Base-by-base conservation (phyloP, 2,329 filamentous ascomycete genomes). In the Fonsecaea monophora region DNA sequence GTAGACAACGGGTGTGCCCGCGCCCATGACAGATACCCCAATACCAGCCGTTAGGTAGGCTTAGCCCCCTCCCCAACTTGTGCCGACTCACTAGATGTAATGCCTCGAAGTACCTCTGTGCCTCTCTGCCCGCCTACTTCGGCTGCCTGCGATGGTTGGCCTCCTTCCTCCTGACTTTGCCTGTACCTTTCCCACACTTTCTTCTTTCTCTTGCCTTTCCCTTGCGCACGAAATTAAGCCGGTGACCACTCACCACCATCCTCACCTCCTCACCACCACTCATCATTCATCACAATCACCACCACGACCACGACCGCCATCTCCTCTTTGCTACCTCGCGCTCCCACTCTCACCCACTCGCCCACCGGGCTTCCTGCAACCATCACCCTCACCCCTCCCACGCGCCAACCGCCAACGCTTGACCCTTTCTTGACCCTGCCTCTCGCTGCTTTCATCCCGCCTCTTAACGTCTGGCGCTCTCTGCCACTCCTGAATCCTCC, bases 391-490 rank as follows among this genome's bases (percentile, higher is more conserved):
- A 55, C 59, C 53, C 53, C 56, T 25, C 53, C 30, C 57, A 25
- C 45, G 45, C 45, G 45, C 45, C 45, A 50, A 50, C 45, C 18
- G 21, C 61, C 63, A 64, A 66, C 68, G 68, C 68, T 68, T 70
- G 65, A 66, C 65, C 66, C 18, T 66, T 70, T 70, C 63, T 64
- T 68, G 66, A 64, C 68, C 68, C 53, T 42, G 54, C 68, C 60
- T 62, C 65, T 66, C 60, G 68, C 68, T 70, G 68, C 68, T 70
- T 61, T 70, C 65, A 70, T 12, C 40, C 60, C 37, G 8, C 60
- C 53, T 55, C 53, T 62, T 25, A 55, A 25, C 50, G 50, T 62
- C 50, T 48, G 18, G 21, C 6, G 25, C 60, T n/a, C 13, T 42
- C 40, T 50, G 34, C 54, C 10, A 60, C 38, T 62, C 50, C 58